Evolutionary conservation across 768 basidiomycete genomes (phyloP).

Genomic region (Dentipellis sp.): DNA sequence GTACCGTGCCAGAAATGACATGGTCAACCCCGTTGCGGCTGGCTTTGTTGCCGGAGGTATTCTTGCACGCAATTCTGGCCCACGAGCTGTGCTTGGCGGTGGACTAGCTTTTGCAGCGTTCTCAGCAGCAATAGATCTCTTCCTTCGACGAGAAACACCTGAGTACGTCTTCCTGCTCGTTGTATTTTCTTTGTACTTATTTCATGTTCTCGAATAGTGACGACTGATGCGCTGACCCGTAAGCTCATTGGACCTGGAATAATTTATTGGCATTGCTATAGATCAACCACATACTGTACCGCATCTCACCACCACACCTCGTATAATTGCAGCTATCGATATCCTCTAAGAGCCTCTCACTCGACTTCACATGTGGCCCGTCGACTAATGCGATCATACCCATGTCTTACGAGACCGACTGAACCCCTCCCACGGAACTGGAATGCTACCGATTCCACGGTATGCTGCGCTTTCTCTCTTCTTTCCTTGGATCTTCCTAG

Average conservation of each 20-base stretch:
- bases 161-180: constrained; percentile 42
- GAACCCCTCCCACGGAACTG: neutral
- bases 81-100: constrained; percentile 79
- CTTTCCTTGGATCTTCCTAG: neutral
- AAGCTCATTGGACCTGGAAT: neutral
- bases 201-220: neutral
- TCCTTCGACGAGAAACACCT: constrained; percentile 68
- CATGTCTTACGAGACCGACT: too few species aligned
- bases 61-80: constrained; percentile 80
- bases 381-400: too few species aligned
- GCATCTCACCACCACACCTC: neutral
- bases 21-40: constrained; percentile 80
- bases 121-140: constrained; percentile 84
- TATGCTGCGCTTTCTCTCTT: neutral
- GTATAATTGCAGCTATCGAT: neutral
- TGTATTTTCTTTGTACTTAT: neutral
- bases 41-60: constrained; percentile 87
- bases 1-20: constrained; percentile 97
- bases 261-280: neutral
- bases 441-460: neutral
- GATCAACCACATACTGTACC: neutral
- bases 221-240: neutral
- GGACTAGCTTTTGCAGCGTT: constrained; percentile 91
- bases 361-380: too few species aligned
- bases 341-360: neutral